Evolutionary conservation across 176 grass and related monocot genomes (phyloP).

Genomic region (Paspalum notatum): DNA sequence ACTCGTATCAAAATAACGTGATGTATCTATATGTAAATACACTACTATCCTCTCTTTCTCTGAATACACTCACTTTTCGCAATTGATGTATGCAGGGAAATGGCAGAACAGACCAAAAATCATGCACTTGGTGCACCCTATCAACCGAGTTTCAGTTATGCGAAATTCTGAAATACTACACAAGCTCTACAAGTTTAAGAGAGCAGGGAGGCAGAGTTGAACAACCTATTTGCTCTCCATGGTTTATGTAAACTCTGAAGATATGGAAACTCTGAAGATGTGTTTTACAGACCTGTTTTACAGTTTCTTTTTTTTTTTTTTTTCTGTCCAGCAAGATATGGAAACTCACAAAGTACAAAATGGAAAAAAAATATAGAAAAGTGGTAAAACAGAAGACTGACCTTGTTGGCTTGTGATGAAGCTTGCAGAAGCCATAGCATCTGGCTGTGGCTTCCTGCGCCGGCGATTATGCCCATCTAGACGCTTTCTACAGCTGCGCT

Average conservation of each 20-base stretch:
- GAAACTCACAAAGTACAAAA: background rate
- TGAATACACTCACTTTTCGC: background rate
- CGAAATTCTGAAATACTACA: slow-evolving; percentile 13
- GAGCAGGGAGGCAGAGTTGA: background rate
- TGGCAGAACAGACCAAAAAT: slow-evolving; percentile 3
- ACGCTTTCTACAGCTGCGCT: slow-evolving; percentile 92
- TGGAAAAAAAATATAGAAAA: background rate
- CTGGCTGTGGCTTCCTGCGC: slow-evolving; percentile 74
- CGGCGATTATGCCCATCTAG: slow-evolving; percentile 94
- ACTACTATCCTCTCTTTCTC: background rate
- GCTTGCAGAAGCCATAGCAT: slow-evolving; percentile 59
- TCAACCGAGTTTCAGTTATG: background rate
- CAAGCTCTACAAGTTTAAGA: slow-evolving; percentile 2
- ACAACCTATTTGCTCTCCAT: background rate
- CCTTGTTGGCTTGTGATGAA: slow-evolving; percentile 80
- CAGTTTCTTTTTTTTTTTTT: background rate
- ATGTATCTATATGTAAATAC: background rate
- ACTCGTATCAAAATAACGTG: background rate
- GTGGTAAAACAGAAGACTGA: slow-evolving; percentile 30
- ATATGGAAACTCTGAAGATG: too few species aligned
- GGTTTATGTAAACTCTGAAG: background rate
- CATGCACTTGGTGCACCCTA: background rate
- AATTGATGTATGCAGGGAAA: slow-evolving; percentile 10
- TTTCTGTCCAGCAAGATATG: background rate
- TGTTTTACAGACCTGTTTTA: background rate